Conservation (phyloP, 1,284 basidiomycete genomes). For the Testicularia cyperi region DNA sequence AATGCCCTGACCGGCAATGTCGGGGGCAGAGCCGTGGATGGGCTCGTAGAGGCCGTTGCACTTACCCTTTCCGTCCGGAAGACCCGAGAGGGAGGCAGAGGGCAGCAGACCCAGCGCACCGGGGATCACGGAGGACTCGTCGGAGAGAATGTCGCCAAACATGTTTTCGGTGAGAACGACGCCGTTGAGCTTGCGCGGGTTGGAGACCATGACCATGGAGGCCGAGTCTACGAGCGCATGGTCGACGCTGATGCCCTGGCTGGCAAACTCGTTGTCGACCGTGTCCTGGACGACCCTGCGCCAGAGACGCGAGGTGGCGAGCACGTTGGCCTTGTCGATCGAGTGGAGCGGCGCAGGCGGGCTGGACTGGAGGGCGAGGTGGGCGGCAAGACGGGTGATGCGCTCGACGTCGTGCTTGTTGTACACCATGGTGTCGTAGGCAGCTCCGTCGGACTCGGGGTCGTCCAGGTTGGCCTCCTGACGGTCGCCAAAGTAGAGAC, state of each 20-base stretch:
- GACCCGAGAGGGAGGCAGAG: conserved; percentile 89
- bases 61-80: conserved; percentile 73
- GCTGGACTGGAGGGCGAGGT: conserved; percentile 77
- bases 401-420: conserved; percentile 86
- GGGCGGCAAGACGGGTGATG: conserved; percentile 91
- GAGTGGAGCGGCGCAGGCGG: conserved; percentile 89
- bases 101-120: conserved; percentile 94
- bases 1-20: conserved; percentile 90
- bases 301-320: conserved; percentile 93
- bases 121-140: conserved; percentile 95
- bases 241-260: conserved; percentile 51
- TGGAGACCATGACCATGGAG: conserved; percentile 91
- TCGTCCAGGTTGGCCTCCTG: conserved; percentile 70
- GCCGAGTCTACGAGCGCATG: conserved; percentile 91
- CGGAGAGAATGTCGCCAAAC: conserved; percentile 73
- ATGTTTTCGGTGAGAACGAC: conserved; percentile 64
- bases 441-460: conserved; percentile 49
- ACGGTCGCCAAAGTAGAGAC: conserved; percentile 79
- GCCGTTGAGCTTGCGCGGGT: conserved; percentile 91
- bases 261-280: conserved; percentile 50
- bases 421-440: conserved; percentile 74
- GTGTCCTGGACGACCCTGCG: conserved; percentile 66
- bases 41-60: conserved; percentile 89
- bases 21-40: conserved; percentile 75
- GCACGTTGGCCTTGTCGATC: conserved; percentile 98